Evolutionary conservation across 2,329 filamentous ascomycete genomes (phyloP), one percentile per base, ranked within the genome.

Genomic region (Fusarium temperatum): DNA sequence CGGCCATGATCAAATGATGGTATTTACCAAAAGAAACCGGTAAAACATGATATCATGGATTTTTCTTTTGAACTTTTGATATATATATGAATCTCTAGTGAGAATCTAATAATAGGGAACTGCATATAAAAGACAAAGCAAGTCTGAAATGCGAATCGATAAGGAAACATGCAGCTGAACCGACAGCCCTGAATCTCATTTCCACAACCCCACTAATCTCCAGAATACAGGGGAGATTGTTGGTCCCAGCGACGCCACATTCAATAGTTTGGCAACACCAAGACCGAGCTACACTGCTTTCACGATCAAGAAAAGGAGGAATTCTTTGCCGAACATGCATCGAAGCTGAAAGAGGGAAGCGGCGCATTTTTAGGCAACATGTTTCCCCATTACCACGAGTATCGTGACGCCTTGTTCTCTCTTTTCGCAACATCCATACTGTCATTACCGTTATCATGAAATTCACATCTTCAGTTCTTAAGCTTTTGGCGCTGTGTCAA

Each of bases 401-500:
- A 7, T n/a, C 22, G 20, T 20, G 17, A n/a, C 28, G 20, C 22
- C 24, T 2, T 6, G 28, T 22, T 24, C 4, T 20, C 28, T 24
- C 20, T 8, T 44, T 44, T 44, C 4, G 50, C 32, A 53, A 36
- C 13, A 36, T 12, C 50, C 17, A 24, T 44, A 30, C 28, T 32
- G 28, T 42, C 39, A n/a, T 44, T 56, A 32, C 26, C 54, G 28
- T 42, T 32, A 47, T 39, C 36, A 67, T 65, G 64, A 65, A 47
- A 45, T 57, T 50, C 18, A 18, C 24, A 13, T 17, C n/a, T 11
- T 22, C 32, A 15, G 28, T 15, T 3, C 5, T 53, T 4, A 45
- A 28, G 30, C 38, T 67, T n/a, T n/a, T 58, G 44, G 32, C 64
- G 24, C 24, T 66, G 9, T 66, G 59, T 12, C 63, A 51, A 36